Base-by-base conservation (phyloP, 495 filamentous ascomycete species). In the Tuber microsphaerosporum region DNA sequence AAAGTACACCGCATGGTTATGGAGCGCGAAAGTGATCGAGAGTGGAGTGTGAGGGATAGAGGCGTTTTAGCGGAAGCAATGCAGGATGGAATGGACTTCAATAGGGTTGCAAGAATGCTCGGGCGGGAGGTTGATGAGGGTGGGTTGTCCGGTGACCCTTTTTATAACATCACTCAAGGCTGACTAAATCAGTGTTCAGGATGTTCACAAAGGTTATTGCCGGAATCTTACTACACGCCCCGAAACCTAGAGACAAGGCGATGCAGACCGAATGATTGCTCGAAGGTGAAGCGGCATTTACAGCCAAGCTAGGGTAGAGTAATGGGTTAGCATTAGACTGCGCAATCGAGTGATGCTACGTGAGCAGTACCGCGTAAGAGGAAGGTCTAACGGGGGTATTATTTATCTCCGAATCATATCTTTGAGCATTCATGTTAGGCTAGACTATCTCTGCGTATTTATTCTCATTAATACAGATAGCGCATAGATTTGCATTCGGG, bases 51-150 rank as follows among this genome's bases (percentile, higher is more conserved):
- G n/a, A 75, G 37, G 2, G 77, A 79, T 37, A 37, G 77, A 3
- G 73, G 74, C 72, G 41, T 75, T n/a, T 68, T 79, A 4, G 73
- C 73, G 16, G 69, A 69, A 43, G 45, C 76, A 22, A 22, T 79
- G 61, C 77, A 79, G 76, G 48, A 46, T 4, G 77, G 76, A 22
- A 51, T 79, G 12, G 61, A 79, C 65, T 79, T 79, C 43, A 75
- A 75, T 10, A 41, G 39, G 20, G 20, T 79, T 22, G 77, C 42
- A 8, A 45, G 70, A 43, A 72, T 37, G 61, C 77, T 79, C 42
- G 70, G 41, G 8, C 74, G 77, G 76, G 76, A 72, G 42, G 69
- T 75, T 14, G 76, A 79, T 16, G 77, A 79, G 44, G 74, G 74
- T 73, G 37, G 61, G 46, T 10, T 12, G 12, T 26, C 1, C 31